Evolutionary conservation across 345 rosid genomes (phyloP), one percentile per base, ranked within the genome.

Genomic region (Aquilaria malaccensis): DNA sequence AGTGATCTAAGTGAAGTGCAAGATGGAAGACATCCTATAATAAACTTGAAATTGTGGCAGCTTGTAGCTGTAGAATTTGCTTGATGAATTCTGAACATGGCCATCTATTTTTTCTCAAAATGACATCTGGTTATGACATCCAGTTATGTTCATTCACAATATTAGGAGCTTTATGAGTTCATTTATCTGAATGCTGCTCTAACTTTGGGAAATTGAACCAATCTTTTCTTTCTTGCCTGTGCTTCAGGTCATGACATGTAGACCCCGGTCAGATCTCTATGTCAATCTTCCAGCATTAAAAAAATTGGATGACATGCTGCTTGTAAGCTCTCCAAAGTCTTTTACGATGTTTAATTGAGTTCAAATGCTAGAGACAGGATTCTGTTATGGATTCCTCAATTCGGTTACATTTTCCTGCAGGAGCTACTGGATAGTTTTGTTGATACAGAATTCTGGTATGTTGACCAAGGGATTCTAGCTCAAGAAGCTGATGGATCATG

Each of bases 301-400:
- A 55, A 95, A 95, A 78, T 77, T 95, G 50, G 98, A 95, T 49
- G 91, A 91, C 72, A 91, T 95, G 99, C 96, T 91, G 74, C 85
- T 95, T 22, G 99, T 95, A 83, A 74, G 90, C 62, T 70, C 53
- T 46, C 55, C 57, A 37, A 37, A 37, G 43, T 9, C 7, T 12
- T 13, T 63, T 43, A 6, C 59, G 50, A 46, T 57, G 11, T 56
- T 14, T 45, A 60, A 29, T 54, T 63, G 7, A 37, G 43, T 3
- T 37, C 43, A 37, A 37, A 37, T 37, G 43, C 43, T 37, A 7
- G 43, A 3, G 7, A 37, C 7, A 37, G 43, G 56, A 52, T 56
- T 50, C 33, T 33, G 45, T 70, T 62, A 13, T n/a, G 6, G 54
- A 30, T 14, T 14, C 64, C 76, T 69, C 50, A 67, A 56, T 33